Percentiles rank a stretch among this genome's conserved stretches.
Evolutionary conservation across 1,284 basidiomycete species (phyloP).

Genomic region (Golubevia sp.): DNA sequence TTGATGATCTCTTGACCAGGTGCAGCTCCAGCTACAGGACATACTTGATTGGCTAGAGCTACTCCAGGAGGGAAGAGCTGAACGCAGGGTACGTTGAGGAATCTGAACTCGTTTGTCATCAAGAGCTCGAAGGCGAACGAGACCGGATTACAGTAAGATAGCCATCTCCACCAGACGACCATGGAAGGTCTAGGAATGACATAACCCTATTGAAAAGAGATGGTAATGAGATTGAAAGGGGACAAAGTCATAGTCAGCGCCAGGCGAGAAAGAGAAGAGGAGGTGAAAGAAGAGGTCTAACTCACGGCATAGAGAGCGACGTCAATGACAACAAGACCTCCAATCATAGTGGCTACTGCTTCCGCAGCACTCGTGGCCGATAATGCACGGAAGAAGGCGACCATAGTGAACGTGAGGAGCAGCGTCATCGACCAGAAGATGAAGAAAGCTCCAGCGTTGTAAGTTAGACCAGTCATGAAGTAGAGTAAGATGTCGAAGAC

Average conservation of each 20-base stretch:
- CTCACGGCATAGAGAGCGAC: conserved; percentile 23
- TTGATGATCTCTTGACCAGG: conserved; percentile 28
- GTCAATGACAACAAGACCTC: conserved; percentile 38
- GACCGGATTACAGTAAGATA: conserved; percentile 48
- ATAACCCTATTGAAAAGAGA: conserved; percentile 17
- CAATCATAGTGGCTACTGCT: conserved; percentile 34
- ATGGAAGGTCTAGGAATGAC: conserved; percentile 45
- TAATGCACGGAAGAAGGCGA: conserved; percentile 42
- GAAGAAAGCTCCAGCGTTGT: conserved; percentile 39
- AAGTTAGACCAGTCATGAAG: conserved; percentile 39
- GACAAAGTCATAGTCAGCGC: too few relatives aligned
- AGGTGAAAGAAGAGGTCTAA: too few relatives aligned
- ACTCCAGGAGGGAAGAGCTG: conserved; percentile 27
- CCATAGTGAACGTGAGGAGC: conserved; percentile 37
- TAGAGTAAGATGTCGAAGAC: conserved; percentile 42
- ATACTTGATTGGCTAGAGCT: conserved; percentile 27
- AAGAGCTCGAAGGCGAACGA: conserved; percentile 44
- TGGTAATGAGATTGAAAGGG: too few relatives aligned
- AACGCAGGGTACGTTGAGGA: conserved; percentile 25
- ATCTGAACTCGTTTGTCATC: conserved; percentile 46
- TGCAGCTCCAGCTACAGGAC: conserved; percentile 25
- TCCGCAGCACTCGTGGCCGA: conserved; percentile 24
- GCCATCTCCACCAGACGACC: conserved; percentile 52
- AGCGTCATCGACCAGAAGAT: conserved; percentile 26
- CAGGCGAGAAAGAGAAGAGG: too few relatives aligned